phyloP scores from a whole-genome alignment of 2,329 filamentous ascomycete species.

The Ophiostoma fasciatum region DNA sequence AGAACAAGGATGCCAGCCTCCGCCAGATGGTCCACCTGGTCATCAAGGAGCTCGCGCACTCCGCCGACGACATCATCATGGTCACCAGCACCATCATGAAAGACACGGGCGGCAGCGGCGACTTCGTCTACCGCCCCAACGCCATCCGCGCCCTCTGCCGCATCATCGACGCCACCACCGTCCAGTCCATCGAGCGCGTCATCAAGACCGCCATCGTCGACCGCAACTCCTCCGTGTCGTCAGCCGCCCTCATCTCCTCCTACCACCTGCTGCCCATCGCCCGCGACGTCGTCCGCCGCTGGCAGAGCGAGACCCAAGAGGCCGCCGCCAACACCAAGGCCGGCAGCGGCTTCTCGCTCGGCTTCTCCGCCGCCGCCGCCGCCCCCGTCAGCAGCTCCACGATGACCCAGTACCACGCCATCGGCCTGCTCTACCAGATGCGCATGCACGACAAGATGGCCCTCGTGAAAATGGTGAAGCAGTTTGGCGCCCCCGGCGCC shows the following conservation, averaged over 20 bases:
- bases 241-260: slow-evolving; percentile 86
- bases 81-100: slow-evolving; percentile 99
- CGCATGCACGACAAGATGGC: slow-evolving; percentile 95
- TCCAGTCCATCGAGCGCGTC: slow-evolving; percentile 93
- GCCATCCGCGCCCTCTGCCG: slow-evolving; percentile 90
- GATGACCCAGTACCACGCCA: slow-evolving; percentile 97
- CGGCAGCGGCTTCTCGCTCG: slow-evolving; percentile 76
- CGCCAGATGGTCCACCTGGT: slow-evolving; percentile 98
- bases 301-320: slow-evolving; percentile 98
- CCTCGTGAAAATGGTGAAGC: slow-evolving; percentile 99
- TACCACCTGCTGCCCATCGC: slow-evolving; percentile 96
- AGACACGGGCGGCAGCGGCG: slow-evolving; percentile 89
- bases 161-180: slow-evolving; percentile 91
- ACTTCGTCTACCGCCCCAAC: slow-evolving; percentile 87
- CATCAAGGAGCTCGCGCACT: slow-evolving; percentile 92
- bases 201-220: slow-evolving; percentile 99
- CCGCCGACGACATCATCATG: slow-evolving; percentile 98
- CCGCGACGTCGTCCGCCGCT: slow-evolving; percentile 85
- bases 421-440: slow-evolving; percentile 96
- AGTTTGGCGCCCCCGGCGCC: slow-evolving; percentile 80
- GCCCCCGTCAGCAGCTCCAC: slow-evolving; percentile 75
- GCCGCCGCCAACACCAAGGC: slow-evolving; percentile 84
- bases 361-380: slow-evolving; percentile 63
- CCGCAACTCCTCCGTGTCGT: slow-evolving; percentile 94
- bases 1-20: slow-evolving; percentile 96